Evolutionary conservation across 495 filamentous ascomycete genomes (phyloP), one percentile per base, ranked within the genome.

Genomic region (Xanthoparmelia taractica): DNA sequence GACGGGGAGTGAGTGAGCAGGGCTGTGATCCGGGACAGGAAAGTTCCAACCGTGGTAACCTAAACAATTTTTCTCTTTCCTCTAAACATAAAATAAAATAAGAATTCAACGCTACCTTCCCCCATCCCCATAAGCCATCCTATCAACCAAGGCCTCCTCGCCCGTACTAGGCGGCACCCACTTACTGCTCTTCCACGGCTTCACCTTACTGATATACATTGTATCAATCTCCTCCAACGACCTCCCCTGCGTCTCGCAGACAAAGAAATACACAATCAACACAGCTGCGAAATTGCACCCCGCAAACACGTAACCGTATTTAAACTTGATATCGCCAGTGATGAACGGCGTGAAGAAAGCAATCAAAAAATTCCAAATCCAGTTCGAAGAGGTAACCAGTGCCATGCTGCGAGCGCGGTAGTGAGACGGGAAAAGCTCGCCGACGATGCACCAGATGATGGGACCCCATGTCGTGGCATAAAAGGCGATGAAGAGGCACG

Each of bases 291-390:
- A 74, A 70, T 84, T 87, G 77, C 85, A 90, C 5, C 72, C 84
- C 5, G 86, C 89, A 67, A 93, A 92, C 64, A 95, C 82, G 73
- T 89, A 93, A 40, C 90, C 90, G 74, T 91, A 92, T 31, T 78
- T 74, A 75, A 85, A 93, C 65, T 84, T 78, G 66, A 95, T 92
- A 41, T 81, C 78, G 25, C 72, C 71, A 45, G 79, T 83, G 69
- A 90, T 89, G 73, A 89, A 86, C 10, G 90, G 89, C 3, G 90
- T 91, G 77, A 92, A 89, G 80, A 94, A 91, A 15, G 85, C 84
- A 68, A 94, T 85, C 66, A 93, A 73, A 79, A 93, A 96, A 74
- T 95, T 96, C 87, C 86, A 94, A 61, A 85, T 82, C 91, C 91
- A 96, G 78, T 95, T 96, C 60, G 84, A 81, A 8, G 87, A 85